Evolutionary conservation across 805 yeast genomes (phyloP).

Genomic region (Sugiyamaella smithiae): DNA sequence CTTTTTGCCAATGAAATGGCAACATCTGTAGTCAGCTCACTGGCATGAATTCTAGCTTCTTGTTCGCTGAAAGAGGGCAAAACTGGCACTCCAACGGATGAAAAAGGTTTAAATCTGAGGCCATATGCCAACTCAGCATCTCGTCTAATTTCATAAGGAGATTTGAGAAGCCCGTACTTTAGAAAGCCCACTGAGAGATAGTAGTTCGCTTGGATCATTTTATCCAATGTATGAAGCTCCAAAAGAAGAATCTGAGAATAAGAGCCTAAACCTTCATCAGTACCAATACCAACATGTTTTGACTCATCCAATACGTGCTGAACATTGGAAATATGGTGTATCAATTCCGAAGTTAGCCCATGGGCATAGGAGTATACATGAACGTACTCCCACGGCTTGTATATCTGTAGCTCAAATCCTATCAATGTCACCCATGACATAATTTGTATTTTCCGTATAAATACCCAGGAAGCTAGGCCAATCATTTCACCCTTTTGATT

Average conservation of each 20-base stretch:
- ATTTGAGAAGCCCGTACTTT: slow-evolving; percentile 11
- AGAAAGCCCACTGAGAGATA: slow-evolving; percentile 24
- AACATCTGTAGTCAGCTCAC: neutral
- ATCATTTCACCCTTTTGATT: neutral
- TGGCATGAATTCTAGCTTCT: neutral
- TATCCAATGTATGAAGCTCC: slow-evolving; percentile 32
- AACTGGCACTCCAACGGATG: slow-evolving; percentile 74
- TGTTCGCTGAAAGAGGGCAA: slow-evolving; percentile 39
- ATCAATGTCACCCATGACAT: slow-evolving; percentile 72
- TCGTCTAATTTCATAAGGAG: slow-evolving; percentile 18
- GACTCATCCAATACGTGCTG: slow-evolving; percentile 28
- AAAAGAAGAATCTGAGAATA: slow-evolving; percentile 30
- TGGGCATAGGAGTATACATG: slow-evolving; percentile 67
- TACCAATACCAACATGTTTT: slow-evolving; percentile 6
- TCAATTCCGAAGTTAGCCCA: slow-evolving; percentile 42
- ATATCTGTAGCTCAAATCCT: slow-evolving; percentile 74
- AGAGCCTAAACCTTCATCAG: slow-evolving; percentile 10
- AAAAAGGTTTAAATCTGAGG: slow-evolving; percentile 74
- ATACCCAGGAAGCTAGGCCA: slow-evolving; percentile 66
- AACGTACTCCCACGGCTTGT: slow-evolving; percentile 65
- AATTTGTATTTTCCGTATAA: slow-evolving; percentile 57
- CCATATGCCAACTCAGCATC: slow-evolving; percentile 41
- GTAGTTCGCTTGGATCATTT: slow-evolving; percentile 33
- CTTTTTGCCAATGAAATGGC: neutral
- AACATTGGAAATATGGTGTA: slow-evolving; percentile 47